Evolutionary conservation across 2,329 filamentous ascomycete species (phyloP).

Genomic region (Trichoderma sp.): DNA sequence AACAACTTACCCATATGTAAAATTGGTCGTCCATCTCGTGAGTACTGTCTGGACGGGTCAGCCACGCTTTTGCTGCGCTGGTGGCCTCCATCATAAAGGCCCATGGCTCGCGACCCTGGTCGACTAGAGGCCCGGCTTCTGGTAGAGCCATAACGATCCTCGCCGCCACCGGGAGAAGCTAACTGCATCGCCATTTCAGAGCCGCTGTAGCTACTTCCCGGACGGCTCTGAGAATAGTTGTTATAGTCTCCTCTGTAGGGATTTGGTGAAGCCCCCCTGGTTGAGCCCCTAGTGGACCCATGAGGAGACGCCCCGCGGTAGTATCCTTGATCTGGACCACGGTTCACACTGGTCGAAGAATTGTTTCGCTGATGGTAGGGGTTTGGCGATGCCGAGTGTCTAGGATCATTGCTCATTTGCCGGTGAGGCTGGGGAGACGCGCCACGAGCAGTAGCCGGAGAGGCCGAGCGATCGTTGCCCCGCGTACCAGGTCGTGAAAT

Average conservation of each 20-base stretch:
- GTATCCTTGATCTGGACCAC: slow-evolving; percentile 53
- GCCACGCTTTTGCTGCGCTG: slow-evolving; percentile 81
- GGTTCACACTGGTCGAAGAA: slow-evolving; percentile 45
- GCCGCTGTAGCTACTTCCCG: slow-evolving; percentile 53
- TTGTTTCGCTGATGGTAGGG: slow-evolving; percentile 53
- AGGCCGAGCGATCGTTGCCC: slow-evolving; percentile 61
- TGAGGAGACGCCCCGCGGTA: slow-evolving; percentile 56
- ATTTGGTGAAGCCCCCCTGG: slow-evolving; percentile 51
- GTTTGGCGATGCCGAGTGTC: slow-evolving; percentile 62
- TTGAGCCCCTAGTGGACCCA: slow-evolving; percentile 47
- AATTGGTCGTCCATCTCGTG: slow-evolving; percentile 81
- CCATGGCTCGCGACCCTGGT: slow-evolving; percentile 55
- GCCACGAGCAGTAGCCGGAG: slow-evolving; percentile 67
- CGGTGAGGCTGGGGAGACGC: slow-evolving; percentile 63
- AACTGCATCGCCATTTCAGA: slow-evolving; percentile 70
- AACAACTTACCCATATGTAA: slow-evolving; percentile 84
- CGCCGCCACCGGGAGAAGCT: slow-evolving; percentile 49
- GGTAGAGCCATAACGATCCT: slow-evolving; percentile 61
- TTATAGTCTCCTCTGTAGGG: slow-evolving; percentile 48
- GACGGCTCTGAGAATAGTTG: slow-evolving; percentile 45
- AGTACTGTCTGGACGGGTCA: slow-evolving; percentile 79
- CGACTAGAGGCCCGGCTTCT: slow-evolving; percentile 52
- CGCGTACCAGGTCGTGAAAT: slow-evolving; percentile 61
- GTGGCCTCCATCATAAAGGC: slow-evolving; percentile 57
- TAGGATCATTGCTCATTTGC: slow-evolving; percentile 50